Conservation (phyloP, 352 stramenopile species). For the Globisporangium middletonii region DNA sequence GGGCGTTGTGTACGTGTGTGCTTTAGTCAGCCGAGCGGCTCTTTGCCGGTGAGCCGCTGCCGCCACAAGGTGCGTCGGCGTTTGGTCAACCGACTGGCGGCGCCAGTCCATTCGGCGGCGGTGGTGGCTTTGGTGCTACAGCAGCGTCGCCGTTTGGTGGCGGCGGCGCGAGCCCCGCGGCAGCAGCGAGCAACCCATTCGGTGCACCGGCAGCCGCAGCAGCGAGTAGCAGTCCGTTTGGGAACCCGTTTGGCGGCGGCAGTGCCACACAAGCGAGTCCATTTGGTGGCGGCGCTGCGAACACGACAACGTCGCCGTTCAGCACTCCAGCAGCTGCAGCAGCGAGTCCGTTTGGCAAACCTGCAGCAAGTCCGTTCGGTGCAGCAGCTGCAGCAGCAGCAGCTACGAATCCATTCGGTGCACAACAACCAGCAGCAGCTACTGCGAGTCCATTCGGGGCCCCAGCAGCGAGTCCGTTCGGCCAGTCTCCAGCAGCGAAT, state of each 20-base stretch:
- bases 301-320: background rate
- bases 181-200: slow-evolving; percentile 3
- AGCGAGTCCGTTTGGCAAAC: slow-evolving; percentile 5
- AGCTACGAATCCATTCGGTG: slow-evolving; percentile 8
- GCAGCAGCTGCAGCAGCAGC: background rate
- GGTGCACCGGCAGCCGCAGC: background rate
- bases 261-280: background rate
- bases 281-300: slow-evolving; percentile 12
- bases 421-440: background rate
- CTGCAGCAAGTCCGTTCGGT: background rate
- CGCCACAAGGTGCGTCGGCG: slow-evolving; percentile 3
- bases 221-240: background rate
- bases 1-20: background rate
- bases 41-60: slow-evolving; percentile 43
- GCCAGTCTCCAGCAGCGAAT: slow-evolving; percentile 8
- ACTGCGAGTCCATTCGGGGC: slow-evolving; percentile 11
- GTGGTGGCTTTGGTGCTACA: slow-evolving; percentile 5
- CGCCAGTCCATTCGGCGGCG: slow-evolving; percentile 7
- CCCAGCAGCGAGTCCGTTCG: slow-evolving; percentile 13
- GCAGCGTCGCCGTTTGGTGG: slow-evolving; percentile 3
- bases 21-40: slow-evolving; percentile 31
- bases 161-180: too few relatives aligned
- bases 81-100: slow-evolving; percentile 14
- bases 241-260: slow-evolving; percentile 15
- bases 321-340: background rate